Percentiles rank a stretch among this genome's conserved stretches.
These are phyloP conservation scores for Colletotrichum falcatum DNA, from an alignment of 2,329 filamentous ascomycete genomes.

Conservation along the genomic window DNA sequence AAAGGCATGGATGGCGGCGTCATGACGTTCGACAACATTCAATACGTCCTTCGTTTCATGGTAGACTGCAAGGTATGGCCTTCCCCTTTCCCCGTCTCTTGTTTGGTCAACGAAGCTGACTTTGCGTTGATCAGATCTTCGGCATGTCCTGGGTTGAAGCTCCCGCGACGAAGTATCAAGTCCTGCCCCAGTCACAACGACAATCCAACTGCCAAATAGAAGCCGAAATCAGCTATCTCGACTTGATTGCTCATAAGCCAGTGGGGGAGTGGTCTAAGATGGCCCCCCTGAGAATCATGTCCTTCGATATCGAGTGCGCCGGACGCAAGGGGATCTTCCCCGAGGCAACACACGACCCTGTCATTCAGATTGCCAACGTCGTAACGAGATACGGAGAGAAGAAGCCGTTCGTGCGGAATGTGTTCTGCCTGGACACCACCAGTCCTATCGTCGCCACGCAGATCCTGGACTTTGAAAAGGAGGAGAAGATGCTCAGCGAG, in stretches of 20 bases:
- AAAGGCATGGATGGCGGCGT: constrained; percentile 76
- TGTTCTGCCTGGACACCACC: constrained; percentile 93
- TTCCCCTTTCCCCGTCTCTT: no score
- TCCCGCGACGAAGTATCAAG: constrained; percentile 76
- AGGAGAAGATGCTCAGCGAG: constrained; percentile 89
- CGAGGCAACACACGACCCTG: constrained; percentile 89
- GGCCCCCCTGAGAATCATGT: constrained; percentile 91
- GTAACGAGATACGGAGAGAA: constrained; percentile 95
- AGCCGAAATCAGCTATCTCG: constrained; percentile 82
- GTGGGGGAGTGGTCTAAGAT: constrained; percentile 98
- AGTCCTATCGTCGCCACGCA: constrained; percentile 96
- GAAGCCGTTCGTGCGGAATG: constrained; percentile 95
- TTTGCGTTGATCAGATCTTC: constrained; percentile 67
- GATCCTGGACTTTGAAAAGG: constrained; percentile 83
- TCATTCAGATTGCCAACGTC: constrained; percentile 98
- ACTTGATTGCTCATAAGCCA: constrained; percentile 87
- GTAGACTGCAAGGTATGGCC: constrained; percentile 86
- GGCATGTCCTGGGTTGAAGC: constrained; percentile 99
- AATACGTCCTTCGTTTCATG: constrained; percentile 97
- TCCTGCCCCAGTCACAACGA: constrained; percentile 73
- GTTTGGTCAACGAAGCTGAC: constrained; percentile 16
- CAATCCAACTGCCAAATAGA: constrained; percentile 98
- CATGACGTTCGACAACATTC: constrained; percentile 94
- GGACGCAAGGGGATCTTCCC: constrained; percentile 98
- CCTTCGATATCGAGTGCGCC: constrained; percentile 98